Conservation (phyloP, 2,329 filamentous ascomycete species). For the Pseudogymnoascus sp. region DNA sequence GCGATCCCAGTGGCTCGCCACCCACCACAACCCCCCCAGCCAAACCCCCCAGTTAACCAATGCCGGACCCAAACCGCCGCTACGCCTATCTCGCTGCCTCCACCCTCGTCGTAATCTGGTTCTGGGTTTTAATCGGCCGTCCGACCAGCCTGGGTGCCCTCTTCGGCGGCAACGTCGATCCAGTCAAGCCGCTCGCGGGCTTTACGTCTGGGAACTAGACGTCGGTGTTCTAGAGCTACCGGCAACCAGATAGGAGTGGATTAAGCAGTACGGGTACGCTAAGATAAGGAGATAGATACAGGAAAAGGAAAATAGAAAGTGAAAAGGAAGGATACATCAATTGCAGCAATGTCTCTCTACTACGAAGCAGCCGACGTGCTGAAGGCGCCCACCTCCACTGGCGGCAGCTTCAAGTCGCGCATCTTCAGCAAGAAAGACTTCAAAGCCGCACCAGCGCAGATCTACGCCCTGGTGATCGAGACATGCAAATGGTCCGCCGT, state of each 20-base stretch:
- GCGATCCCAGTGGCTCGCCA: not conserved
- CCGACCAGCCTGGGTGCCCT: not conserved
- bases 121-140: slow-evolving; percentile 21
- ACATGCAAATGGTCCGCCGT: slow-evolving; percentile 84
- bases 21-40: not conserved
- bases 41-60: not conserved
- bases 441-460: slow-evolving; percentile 70
- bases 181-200: slow-evolving; percentile 5
- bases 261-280: not conserved
- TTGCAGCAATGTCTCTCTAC: slow-evolving; percentile 80
- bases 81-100: slow-evolving; percentile 17
- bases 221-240: not conserved
- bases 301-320: not conserved
- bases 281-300: not conserved
- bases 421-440: slow-evolving; percentile 68
- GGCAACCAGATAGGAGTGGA: not conserved
- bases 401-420: slow-evolving; percentile 80
- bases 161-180: not conserved
- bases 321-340: slow-evolving; percentile 31
- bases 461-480: slow-evolving; percentile 83
- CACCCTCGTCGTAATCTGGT: slow-evolving; percentile 17
- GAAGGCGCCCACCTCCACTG: slow-evolving; percentile 51
- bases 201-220: not conserved
- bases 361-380: slow-evolving; percentile 80
- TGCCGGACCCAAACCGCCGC: slow-evolving; percentile 14